phyloP scores from a whole-genome alignment of 305 asterid species.

The Ajuga reptans region DNA sequence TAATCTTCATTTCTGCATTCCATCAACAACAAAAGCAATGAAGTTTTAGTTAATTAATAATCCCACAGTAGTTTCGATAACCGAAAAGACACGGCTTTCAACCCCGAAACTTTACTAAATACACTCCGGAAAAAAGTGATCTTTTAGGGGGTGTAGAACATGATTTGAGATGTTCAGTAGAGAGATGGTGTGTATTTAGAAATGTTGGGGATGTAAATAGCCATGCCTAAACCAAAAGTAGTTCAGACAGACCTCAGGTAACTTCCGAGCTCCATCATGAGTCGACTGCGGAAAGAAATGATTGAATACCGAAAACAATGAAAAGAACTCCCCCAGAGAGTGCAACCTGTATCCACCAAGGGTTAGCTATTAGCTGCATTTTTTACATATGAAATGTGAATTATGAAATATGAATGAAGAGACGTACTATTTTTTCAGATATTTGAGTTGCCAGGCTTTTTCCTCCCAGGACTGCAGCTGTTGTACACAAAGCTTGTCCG shows the following conservation, averaged over 20 bases:
- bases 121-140: too few species aligned
- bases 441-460: constrained; percentile 83
- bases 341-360: constrained; percentile 47
- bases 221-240: background rate
- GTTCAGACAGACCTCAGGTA: constrained; percentile 19
- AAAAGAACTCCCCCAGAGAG: constrained; percentile 86
- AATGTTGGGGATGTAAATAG: too few species aligned
- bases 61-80: background rate
- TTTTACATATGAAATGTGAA: too few species aligned
- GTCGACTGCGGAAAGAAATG: constrained; percentile 66
- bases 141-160: too few species aligned
- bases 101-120: too few species aligned
- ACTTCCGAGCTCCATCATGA: constrained; percentile 27
- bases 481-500: constrained; percentile 88
- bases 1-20: constrained; percentile 25
- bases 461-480: constrained; percentile 95
- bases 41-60: background rate
- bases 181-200: too few species aligned
- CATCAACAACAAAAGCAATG: constrained; percentile 11
- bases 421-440: constrained; percentile 76
- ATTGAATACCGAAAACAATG: constrained; percentile 87
- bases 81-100: too few species aligned
- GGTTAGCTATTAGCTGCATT: constrained; percentile 17
- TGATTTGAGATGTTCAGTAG: too few species aligned
- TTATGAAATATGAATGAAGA: background rate